Base-by-base conservation (phyloP, 225 moss, liverwort and hornwort genomes). In the Takakia lepidozioides region DNA sequence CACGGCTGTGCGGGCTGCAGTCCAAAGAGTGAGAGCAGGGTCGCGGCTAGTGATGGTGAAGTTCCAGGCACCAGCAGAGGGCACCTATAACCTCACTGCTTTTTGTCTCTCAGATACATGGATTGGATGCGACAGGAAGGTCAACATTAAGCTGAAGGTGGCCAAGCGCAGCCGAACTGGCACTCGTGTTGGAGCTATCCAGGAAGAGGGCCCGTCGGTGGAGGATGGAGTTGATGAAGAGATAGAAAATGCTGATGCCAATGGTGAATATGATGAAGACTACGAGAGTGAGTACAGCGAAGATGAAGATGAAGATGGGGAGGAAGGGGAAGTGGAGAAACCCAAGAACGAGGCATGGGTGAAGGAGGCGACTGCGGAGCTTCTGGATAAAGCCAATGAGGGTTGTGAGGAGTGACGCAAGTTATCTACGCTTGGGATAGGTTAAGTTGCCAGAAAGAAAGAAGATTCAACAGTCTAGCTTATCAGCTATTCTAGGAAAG, bases 91-190 rank as follows among this genome's bases (percentile, higher is more conserved):
- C 44, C 66, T 98, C 5, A 91, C 91, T 15, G 75, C 78, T 0
- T 98, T 91, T 63, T 98, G 98, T 54, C 70, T 91, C 46, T 85
- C 85, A 10, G 98, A 98, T 49, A 78, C 98, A 2, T 98, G 98
- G 98, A 86, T 98, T 65, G 98, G 98, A 10, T 48, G 82, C 40
- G 98, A 98, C 64, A 71, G 83, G 23, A 98, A 85, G 73, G 73
- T 81, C 38, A 91, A 79, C 55, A 54, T 81, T 30, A 98, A 85
- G 55, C 58, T 87, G 51, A 98, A 85, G 65, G 90, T 98, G 10
- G 64, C 73, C 46, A 98, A 98, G 67, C 62, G 80, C 52, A 91
- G 78, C 55, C 47, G 98, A 37, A 70, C 68, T 19, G 81, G 75
- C 50, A 71, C 84, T 2, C 73, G 69, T 13, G 59, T 54, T 2